Evolutionary conservation across 2,329 filamentous ascomycete species (phyloP), one percentile per base, ranked within the genome.

Genomic region (Cytospora chrysosperma): DNA sequence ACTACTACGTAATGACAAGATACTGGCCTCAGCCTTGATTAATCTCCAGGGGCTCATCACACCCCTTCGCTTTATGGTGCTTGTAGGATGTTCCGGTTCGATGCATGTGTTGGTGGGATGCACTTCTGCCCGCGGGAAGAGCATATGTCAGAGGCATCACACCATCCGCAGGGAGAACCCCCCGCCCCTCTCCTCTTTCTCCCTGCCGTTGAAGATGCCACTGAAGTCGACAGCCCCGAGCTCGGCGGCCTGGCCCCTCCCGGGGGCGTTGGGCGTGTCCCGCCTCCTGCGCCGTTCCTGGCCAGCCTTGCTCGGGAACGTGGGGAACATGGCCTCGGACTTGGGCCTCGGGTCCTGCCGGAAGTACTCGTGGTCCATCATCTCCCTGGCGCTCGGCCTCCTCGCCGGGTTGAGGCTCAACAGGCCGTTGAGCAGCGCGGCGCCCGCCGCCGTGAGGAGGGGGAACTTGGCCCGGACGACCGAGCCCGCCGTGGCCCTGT

Each of bases 271-370:
- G 1, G 95, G 95, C 67, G 88, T 93, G 65, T 88, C 86, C 65
- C 85, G 81, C 43, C 85, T 81, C 67, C 91, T 81, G 69, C 93
- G 81, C 72, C 88, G 89, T 80, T 99, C 95, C 80, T 95, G 90
- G 1, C 93, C 92, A 0, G 95, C 95, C 76, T 96, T 97, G 70
- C 91, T 95, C 0, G 95, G 95, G 74, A 98, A 99, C 0, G 95
- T 98, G 2, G 95, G 95, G 73, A 99, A 98, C 88, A 99, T 89
- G 70, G 89, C 90, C 73, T 92, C 90, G 9, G 89, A 88, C 78
- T 98, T 98, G 1, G 93, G 92, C 65, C 90, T 90, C 0, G 95
- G 95, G 69, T 96, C 90, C 77, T 98, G 93, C 21, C 76, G 81
- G 75, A 99, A 99, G 75, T 96, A 99, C 40, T 87, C 81, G 75